Evolutionary conservation across 106 monocot genomes (phyloP).

Genomic region (Acorus calamus): DNA sequence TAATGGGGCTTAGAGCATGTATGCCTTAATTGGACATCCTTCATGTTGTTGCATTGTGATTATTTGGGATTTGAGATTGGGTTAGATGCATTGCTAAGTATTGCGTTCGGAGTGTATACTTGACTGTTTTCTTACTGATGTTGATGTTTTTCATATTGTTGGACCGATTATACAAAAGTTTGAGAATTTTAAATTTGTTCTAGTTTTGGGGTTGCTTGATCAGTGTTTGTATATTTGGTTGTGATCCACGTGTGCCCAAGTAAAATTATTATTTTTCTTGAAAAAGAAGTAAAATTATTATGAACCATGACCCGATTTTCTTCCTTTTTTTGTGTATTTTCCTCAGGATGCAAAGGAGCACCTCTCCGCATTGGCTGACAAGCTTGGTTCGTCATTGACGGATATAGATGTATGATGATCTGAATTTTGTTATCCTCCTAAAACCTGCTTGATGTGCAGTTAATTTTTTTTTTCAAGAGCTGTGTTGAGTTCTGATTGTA

Average conservation of each 20-base stretch:
- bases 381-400: constrained; percentile 66
- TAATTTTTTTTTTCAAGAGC: neutral
- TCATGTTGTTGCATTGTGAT: too few relatives aligned
- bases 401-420: constrained; percentile 70
- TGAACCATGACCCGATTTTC: neutral
- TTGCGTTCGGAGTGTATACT: too few relatives aligned
- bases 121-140: too few relatives aligned
- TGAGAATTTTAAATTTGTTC: too few relatives aligned
- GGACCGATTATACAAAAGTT: too few relatives aligned
- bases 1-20: too few relatives aligned
- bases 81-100: too few relatives aligned
- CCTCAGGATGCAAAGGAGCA: constrained; percentile 79
- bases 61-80: too few relatives aligned
- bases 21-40: too few relatives aligned
- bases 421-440: neutral
- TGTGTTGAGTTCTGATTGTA: too few relatives aligned
- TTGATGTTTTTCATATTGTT: too few relatives aligned
- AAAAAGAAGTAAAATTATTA: neutral
- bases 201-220: too few relatives aligned
- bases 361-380: constrained; percentile 66
- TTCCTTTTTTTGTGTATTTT: constrained; percentile 2
- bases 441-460: neutral
- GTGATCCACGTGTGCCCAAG: neutral
- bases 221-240: neutral
- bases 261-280: neutral